Conservation (phyloP, 768 basidiomycete species). For the Myochromella boudieri region DNA sequence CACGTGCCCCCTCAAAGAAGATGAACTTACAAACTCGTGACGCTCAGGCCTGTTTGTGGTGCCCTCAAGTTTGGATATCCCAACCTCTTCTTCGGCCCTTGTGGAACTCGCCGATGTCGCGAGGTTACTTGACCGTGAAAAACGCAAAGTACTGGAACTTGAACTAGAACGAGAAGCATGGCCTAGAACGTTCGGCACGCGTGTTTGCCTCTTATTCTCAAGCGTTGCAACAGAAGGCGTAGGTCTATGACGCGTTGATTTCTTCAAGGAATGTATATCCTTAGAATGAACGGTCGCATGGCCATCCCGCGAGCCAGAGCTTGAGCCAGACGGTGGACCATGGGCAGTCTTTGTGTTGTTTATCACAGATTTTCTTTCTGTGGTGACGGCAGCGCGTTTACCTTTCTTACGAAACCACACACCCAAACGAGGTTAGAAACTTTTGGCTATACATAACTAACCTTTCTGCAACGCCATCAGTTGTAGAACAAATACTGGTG, state of each 20-base stretch:
- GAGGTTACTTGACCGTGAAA: constrained; percentile 7
- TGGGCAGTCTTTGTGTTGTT: not conserved
- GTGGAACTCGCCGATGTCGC: constrained; percentile 8
- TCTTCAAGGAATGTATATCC: not conserved
- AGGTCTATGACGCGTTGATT: constrained; percentile 6
- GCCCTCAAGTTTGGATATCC: not conserved
- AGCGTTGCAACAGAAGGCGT: not conserved
- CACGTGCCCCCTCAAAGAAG: constrained; percentile 12
- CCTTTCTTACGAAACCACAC: constrained; percentile 27
- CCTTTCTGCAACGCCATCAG: constrained; percentile 42
- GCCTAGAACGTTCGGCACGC: not conserved
- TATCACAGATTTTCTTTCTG: constrained; percentile 1
- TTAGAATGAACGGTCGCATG: not conserved
- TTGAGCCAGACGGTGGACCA: constrained; percentile 7
- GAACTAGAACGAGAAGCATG: constrained; percentile 7
- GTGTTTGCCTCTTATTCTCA: constrained; percentile 1
- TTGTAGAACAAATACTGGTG: constrained; percentile 28
- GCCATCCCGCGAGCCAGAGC: constrained; percentile 10
- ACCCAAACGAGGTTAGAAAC: constrained; percentile 44
- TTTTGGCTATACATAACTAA: constrained; percentile 51
- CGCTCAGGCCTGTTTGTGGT: not conserved
- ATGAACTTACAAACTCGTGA: constrained; percentile 16
- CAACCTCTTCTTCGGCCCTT: constrained; percentile 2
- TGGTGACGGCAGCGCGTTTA: not conserved
- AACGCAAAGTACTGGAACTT: not conserved